Percentiles rank a stretch among this genome's conserved stretches.
These are phyloP conservation scores for Tetragonia tetragonoides DNA, from an alignment of 148 eudicot species.

Conservation along the genomic window DNA sequence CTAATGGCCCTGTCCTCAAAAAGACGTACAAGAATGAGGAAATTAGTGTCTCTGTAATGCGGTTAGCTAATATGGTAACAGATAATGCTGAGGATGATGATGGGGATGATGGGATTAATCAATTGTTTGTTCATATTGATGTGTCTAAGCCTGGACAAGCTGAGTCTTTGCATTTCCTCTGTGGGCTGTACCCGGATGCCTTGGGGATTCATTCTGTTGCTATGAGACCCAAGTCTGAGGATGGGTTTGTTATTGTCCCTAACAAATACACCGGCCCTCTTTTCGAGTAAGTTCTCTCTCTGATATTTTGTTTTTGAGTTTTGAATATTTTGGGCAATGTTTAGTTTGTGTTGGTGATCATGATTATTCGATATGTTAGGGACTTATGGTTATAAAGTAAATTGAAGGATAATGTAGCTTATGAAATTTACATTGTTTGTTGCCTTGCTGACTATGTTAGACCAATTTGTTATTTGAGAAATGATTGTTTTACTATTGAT, in stretches of 20 bases:
- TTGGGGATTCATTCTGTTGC: conserved; percentile 88
- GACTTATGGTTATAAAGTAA: neutral
- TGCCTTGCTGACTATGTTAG: neutral
- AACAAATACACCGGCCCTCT: conserved; percentile 62
- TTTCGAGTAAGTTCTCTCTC: conserved; percentile 58
- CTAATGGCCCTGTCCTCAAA: conserved; percentile 67
- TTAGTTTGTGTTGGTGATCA: neutral
- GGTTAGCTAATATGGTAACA: conserved; percentile 55
- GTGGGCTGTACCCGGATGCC: conserved; percentile 93
- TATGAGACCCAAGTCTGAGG: conserved; percentile 59
- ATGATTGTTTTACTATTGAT: neutral
- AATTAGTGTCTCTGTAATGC: conserved; percentile 72
- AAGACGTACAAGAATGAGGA: conserved; percentile 62
- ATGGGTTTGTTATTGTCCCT: conserved; percentile 41
- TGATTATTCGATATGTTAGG: neutral
- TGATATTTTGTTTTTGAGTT: neutral
- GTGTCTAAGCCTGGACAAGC: conserved; percentile 60
- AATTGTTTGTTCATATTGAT: conserved; percentile 80
- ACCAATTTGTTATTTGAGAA: neutral
- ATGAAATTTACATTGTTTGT: neutral
- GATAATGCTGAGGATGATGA: conserved; percentile 39
- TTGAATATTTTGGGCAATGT: neutral
- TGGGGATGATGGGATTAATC: conserved; percentile 66
- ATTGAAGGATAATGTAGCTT: neutral
- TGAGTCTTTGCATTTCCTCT: conserved; percentile 68